Percentiles rank a stretch among this genome's conserved stretches.
These are phyloP conservation scores for Adansonia digitata DNA, from an alignment of 345 rosid genomes.

Conservation along the genomic window DNA sequence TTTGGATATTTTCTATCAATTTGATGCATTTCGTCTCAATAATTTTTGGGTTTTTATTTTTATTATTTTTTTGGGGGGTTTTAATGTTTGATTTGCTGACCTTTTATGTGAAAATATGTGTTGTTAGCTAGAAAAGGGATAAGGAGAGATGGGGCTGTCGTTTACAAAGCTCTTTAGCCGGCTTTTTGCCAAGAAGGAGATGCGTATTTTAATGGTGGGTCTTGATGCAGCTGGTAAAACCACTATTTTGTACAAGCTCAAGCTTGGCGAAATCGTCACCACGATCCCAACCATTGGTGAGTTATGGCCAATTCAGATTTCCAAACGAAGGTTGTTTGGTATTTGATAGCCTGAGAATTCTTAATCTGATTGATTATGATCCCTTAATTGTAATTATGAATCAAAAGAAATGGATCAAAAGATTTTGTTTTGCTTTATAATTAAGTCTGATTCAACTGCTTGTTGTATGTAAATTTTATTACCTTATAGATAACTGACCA, in stretches of 20 bases:
- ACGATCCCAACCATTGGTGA: slow-evolving; percentile 79
- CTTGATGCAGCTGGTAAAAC: too few relatives aligned
- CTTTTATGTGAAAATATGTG: background rate
- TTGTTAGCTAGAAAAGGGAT: slow-evolving; percentile 4
- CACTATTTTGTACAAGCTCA: too few relatives aligned
- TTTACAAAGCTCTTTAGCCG: slow-evolving; percentile 65
- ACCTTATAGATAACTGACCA: background rate
- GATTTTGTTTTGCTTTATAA: background rate
- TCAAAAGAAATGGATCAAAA: background rate
- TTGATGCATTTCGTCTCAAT: background rate
- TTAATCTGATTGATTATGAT: background rate
- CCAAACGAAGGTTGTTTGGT: too few relatives aligned
- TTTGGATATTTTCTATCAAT: background rate
- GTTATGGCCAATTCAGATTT: too few relatives aligned
- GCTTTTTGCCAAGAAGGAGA: slow-evolving; percentile 76
- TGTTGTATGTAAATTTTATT: background rate
- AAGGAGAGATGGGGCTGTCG: slow-evolving; percentile 46
- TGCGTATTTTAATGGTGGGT: too few relatives aligned
- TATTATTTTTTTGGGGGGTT: background rate
- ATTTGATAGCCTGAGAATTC: too few relatives aligned
- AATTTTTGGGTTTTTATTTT: background rate
- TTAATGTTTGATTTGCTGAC: background rate
- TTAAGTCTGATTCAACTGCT: background rate
- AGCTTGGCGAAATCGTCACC: too few relatives aligned
- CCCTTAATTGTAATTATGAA: background rate